These are phyloP conservation scores for Cercis canadensis DNA, from an alignment of 306 rosid species.

Conservation along the genomic window DNA sequence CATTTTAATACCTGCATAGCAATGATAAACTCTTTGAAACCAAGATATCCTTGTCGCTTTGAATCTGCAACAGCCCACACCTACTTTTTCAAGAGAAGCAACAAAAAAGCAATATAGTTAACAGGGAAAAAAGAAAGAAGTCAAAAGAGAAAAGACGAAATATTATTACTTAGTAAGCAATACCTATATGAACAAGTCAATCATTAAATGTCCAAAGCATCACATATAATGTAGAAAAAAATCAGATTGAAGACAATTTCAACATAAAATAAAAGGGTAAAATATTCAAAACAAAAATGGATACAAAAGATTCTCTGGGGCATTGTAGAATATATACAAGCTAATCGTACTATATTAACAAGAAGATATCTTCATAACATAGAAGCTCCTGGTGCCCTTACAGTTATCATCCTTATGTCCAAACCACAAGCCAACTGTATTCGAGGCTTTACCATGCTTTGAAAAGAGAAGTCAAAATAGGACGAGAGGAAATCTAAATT, in stretches of 20 bases:
- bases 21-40: conserved; percentile 72
- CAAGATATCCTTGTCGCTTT: conserved; percentile 91
- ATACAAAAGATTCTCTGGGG: not conserved
- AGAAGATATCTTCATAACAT: not conserved
- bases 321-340: not conserved
- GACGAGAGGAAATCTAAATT: conserved; percentile 8
- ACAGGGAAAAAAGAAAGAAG: not conserved
- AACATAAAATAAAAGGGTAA: not conserved
- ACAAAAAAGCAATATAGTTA: conserved; percentile 28
- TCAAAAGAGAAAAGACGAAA: not conserved
- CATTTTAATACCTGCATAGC: conserved; percentile 71
- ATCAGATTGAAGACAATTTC: conserved; percentile 3
- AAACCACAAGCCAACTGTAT: not conserved
- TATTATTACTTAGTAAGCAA: conserved; percentile 6
- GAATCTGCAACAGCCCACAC: conserved; percentile 96
- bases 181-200: conserved; percentile 10
- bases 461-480: not conserved
- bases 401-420: not conserved
- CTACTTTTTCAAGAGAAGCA: conserved; percentile 46
- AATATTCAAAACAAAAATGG: not conserved
- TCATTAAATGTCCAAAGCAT: conserved; percentile 23
- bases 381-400: not conserved
- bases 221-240: conserved; percentile 8
- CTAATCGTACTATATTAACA: not conserved
- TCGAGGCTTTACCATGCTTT: not conserved